Evolutionary conservation across 2,329 filamentous ascomycete genomes (phyloP).

Genomic region (Didymosphaeria variabile): DNA sequence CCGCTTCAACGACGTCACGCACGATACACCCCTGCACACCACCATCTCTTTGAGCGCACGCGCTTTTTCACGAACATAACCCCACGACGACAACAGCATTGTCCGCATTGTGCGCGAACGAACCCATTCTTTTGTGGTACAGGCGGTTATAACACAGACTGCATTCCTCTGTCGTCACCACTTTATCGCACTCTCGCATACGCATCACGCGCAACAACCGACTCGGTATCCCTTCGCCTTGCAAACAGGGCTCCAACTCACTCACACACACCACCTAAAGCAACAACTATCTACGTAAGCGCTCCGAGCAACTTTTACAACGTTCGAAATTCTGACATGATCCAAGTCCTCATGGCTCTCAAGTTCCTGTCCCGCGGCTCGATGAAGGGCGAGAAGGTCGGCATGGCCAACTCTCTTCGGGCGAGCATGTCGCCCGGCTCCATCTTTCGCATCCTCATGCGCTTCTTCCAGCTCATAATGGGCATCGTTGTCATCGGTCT

Average conservation of each 20-base stretch:
- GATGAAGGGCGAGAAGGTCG: conserved; percentile 43
- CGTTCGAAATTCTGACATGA: conserved; percentile 17
- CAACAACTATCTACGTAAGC: conserved; percentile 16
- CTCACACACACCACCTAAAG: background rate
- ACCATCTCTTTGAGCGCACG: conserved; percentile 14
- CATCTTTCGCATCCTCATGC: conserved; percentile 66
- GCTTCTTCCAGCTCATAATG: conserved; percentile 79
- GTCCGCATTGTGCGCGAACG: conserved; percentile 8
- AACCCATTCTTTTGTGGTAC: conserved; percentile 1
- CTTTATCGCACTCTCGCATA: background rate
- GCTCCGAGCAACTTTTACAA: background rate
- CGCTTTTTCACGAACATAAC: conserved; percentile 3
- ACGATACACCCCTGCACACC: conserved; percentile 16
- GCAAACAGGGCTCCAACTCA: background rate
- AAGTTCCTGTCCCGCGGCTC: conserved; percentile 41
- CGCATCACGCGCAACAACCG: background rate
- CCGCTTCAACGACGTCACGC: conserved; percentile 32
- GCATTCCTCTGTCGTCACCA: background rate
- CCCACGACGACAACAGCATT: conserved; percentile 14
- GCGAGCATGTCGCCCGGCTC: conserved; percentile 30
- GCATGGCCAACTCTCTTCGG: conserved; percentile 30
- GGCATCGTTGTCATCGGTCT: conserved; percentile 80
- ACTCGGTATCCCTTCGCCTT: background rate
- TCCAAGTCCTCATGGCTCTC: conserved; percentile 37
- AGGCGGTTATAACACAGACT: background rate